Base-by-base conservation (phyloP, 768 basidiomycete genomes). In the Peribolospora baueri region DNA sequence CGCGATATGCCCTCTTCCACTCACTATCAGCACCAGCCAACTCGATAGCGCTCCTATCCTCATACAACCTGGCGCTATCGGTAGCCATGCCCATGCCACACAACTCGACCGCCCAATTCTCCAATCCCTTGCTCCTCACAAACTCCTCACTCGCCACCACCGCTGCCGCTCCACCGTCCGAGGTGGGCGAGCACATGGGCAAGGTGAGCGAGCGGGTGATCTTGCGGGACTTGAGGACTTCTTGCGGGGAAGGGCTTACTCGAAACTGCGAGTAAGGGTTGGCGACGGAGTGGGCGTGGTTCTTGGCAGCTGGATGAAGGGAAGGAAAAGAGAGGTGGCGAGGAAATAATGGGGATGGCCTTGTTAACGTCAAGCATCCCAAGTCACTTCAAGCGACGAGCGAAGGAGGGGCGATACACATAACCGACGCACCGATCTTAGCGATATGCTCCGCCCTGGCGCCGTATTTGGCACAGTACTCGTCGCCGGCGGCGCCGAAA, bases 191-290 rank as follows among this genome's bases (percentile, higher is more conserved):
- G 63, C 83, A 86, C 82, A 85, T 86, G 65, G 76, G 79, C 66
- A 81, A 81, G 3, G 84, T 84, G 50, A 83, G 68, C 60, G n/a
- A 39, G 13, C 14, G 78, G 47, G 73, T 80, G 64, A 85, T 76
- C 68, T 78, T 79, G 5, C 75, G 73, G 3, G 82, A 74, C 8
- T 71, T 70, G 53, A 82, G 64, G 38, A 85, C 73, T 61, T 85
- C 74, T 60, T 84, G 77, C 14, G 75, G 74, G 14, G 72, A 77
- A 80, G 81, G 84, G 4, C 81, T 80, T 61, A 79, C 74, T 5
- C 78, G 74, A 66, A 88, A 88, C 64, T 88, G 85, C 0, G 82
- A 80, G 61, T 87, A 88, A 0, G 83, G 83, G 60, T 88, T 86
- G 55, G 81, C 80, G 55, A 79, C 64, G 0, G 82, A 82, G 65